Base-by-base conservation (phyloP, 371 early-diverging fungal genomes). In the Dinochytrium kinnereticum region DNA sequence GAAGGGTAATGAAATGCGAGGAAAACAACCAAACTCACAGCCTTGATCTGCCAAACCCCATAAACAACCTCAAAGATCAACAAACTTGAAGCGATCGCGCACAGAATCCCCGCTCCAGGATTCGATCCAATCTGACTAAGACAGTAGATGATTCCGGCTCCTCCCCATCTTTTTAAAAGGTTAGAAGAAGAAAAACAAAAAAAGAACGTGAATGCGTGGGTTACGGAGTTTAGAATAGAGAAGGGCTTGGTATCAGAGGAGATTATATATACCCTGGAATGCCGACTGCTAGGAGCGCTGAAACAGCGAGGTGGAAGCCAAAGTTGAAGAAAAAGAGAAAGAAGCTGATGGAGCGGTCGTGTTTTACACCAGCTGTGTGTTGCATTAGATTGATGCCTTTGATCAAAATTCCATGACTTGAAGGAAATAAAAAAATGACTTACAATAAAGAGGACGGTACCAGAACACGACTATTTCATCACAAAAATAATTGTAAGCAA, bases 241-340 rank as follows among this genome's bases (percentile, higher is more conserved):
- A n/a, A n/a, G n/a, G n/a, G n/a, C n/a, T n/a, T n/a, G n/a, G n/a
- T n/a, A n/a, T n/a, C n/a, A n/a, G n/a, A n/a, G n/a, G n/a, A n/a
- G n/a, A n/a, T n/a, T n/a, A n/a, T n/a, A n/a, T n/a, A n/a, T 24
- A 53, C 24, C 81, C 81, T 1, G 81, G 78, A 55, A 82, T 77
- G 7, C 78, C 82, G 40, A 80, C 74, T 0, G 74, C 69, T 40
- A 82, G 44, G 1, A 82, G 19, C 2, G 70, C 80, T 1, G 71
- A 44, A 17, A 78, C 59, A 33, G 65, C 73, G 26, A 82, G 55
- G 49, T 82, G 80, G 55, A 69, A 51, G 1, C 49, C 40, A 51
- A 70, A 82, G 76, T 82, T 82, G 75, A 82, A 73, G 68, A 73
- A 80, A 66, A 82, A 82, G 0, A 82, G 40, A 67, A 82, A 76